A percentile compares a stretch with the other conserved stretches of the same genome.
phyloP scores from a whole-genome alignment of 1,284 basidiomycete genomes.

The Fomitopsis betulina region DNA sequence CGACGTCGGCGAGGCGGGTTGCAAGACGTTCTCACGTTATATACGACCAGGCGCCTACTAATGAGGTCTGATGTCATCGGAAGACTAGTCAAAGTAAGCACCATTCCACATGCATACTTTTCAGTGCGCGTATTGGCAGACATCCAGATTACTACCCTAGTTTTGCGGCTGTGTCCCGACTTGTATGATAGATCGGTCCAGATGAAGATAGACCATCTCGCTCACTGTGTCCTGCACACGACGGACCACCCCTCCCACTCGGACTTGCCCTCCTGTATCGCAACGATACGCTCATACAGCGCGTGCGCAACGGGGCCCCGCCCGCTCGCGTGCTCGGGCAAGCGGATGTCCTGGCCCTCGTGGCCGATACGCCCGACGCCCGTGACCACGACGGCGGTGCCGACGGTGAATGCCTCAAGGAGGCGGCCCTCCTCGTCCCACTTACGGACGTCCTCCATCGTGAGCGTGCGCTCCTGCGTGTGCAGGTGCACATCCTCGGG shows the following conservation, averaged over 20 bases:
- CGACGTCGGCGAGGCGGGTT: too few relatives aligned
- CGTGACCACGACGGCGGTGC: slow-evolving; percentile 64
- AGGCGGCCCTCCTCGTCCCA: slow-evolving; percentile 47
- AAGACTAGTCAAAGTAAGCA: too few relatives aligned
- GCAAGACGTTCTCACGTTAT: too few relatives aligned
- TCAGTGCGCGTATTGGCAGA: too few relatives aligned
- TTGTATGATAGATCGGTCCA: neutral
- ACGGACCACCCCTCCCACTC: slow-evolving; percentile 52
- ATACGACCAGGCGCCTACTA: too few relatives aligned
- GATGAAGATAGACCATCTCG: neutral
- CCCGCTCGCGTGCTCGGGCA: slow-evolving; percentile 42
- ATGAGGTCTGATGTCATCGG: too few relatives aligned
- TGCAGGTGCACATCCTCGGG: slow-evolving; percentile 38
- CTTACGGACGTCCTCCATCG: slow-evolving; percentile 52
- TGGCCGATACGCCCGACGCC: slow-evolving; percentile 55
- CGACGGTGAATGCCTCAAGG: slow-evolving; percentile 69
- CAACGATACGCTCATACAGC: slow-evolving; percentile 50
- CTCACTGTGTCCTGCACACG: slow-evolving; percentile 26
- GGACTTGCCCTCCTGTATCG: slow-evolving; percentile 61
- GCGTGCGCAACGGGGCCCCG: slow-evolving; percentile 54
- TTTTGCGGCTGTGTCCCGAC: too few relatives aligned
- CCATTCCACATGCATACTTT: too few relatives aligned
- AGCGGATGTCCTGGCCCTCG: slow-evolving; percentile 45
- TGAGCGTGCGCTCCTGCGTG: slow-evolving; percentile 31
- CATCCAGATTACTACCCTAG: too few relatives aligned